Evolutionary conservation across 345 rosid genomes (phyloP), one percentile per base, ranked within the genome.

Genomic region (Schrenkiella parvula): DNA sequence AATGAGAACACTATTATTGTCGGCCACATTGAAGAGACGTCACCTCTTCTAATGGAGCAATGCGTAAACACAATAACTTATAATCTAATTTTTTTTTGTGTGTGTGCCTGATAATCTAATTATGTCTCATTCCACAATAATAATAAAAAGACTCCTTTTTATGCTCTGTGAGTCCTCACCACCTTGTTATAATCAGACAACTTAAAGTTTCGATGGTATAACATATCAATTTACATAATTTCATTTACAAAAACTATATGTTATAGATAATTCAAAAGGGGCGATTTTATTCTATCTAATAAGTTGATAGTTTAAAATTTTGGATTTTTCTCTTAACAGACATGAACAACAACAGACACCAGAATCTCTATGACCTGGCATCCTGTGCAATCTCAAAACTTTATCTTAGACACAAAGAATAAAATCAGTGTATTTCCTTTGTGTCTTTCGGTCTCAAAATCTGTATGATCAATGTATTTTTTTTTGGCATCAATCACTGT

Each of bases 301-400:
- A 63, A 52, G 55, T 22, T 61, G 61, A 41, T 70, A 35, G 41
- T 28, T 59, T 52, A 17, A 6, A 28, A 38, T 22, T 17, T 46
- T 70, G 58, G 58, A 23, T 44, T 32, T 25, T 47, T 48, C 60
- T 50, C 41, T 61, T 15, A 17, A 32, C 25, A 41, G 28, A 64
- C 56, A 32, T 41, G 34, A 53, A 72, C 63, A 63, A 53, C 76
- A 72, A 71, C 76, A 52, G 35, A 71, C 69, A 71, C 46, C 44
- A 63, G 18, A 72, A 72, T 63, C 64, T 6, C 18, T 63, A 39
- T 23, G 29, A 70, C 12, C 39, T 70, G 74, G 28, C 48, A 35
- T 59, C 54, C 21, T 29, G 38, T 8, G 26, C 18, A 44, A 58
- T 37, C 47, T 39, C 13, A 17, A 43, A 72, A 31, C 64, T 72